A percentile compares a stretch with the other conserved stretches of the same genome.
phyloP scores from a whole-genome alignment of 306 rosid genomes.

The Lathyrus oleraceus region DNA sequence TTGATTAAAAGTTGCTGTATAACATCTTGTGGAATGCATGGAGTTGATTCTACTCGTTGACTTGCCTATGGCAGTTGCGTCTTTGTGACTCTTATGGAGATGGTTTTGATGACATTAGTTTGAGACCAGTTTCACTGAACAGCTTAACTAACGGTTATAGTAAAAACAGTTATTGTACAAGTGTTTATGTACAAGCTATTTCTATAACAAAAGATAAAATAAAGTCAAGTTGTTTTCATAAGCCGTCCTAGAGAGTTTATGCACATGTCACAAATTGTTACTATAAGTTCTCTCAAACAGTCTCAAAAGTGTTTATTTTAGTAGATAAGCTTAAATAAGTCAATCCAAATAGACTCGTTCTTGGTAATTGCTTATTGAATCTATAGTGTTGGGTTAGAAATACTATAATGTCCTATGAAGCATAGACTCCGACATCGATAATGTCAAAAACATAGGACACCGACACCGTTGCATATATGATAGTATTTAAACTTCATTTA shows the following conservation, averaged over 20 bases:
- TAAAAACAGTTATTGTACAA: too few species aligned
- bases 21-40: slow-evolving; percentile 14
- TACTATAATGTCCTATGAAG: slow-evolving; percentile 1
- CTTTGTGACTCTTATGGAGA: neutral
- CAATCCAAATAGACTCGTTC: neutral
- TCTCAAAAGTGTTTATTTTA: neutral
- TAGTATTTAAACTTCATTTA: too few species aligned
- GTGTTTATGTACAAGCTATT: neutral
- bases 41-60: slow-evolving; percentile 5
- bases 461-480: too few species aligned
- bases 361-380: neutral
- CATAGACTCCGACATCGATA: too few species aligned
- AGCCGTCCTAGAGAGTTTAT: neutral
- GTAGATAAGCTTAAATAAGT: neutral
- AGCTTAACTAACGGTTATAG: neutral
- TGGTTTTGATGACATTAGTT: slow-evolving; percentile 1
- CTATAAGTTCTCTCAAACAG: neutral
- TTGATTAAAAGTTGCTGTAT: neutral
- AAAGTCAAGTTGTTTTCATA: neutral
- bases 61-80: neutral
- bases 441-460: too few species aligned
- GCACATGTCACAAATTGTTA: neutral
- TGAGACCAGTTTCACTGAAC: neutral
- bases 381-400: neutral
- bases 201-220: neutral